Evolutionary conservation across 1,139 yeast species (phyloP).

Genomic region (Geotrichum carabidarum): DNA sequence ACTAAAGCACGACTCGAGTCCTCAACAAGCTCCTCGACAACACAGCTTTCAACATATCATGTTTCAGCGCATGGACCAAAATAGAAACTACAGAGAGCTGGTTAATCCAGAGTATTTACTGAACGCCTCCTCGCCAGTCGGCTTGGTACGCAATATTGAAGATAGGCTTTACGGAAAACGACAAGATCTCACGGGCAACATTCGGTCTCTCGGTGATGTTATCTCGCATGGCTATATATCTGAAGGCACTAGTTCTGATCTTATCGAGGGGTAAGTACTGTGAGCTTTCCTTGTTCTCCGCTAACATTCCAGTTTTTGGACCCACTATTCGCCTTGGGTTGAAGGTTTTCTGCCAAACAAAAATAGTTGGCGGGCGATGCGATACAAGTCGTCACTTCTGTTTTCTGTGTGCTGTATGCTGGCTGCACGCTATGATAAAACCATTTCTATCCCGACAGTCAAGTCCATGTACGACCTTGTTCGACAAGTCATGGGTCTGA

Average conservation of each 20-base stretch:
- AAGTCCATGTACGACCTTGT: conserved; percentile 17
- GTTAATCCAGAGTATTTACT: conserved; percentile 16
- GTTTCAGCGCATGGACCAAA: not conserved
- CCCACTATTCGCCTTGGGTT: conserved; percentile 18
- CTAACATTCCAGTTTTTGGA: conserved; percentile 7
- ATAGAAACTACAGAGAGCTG: conserved; percentile 12
- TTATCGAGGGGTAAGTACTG: conserved; percentile 4
- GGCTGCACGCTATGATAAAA: conserved; percentile 15
- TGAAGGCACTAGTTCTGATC: conserved; percentile 9
- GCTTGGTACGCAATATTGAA: conserved; percentile 15
- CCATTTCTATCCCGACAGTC: conserved; percentile 9
- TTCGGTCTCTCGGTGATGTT: conserved; percentile 15
- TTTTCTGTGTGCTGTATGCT: conserved; percentile 17
- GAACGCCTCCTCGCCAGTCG: conserved; percentile 17
- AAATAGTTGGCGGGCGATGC: conserved; percentile 11
- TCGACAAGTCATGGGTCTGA: conserved; percentile 14
- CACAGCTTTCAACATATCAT: not conserved
- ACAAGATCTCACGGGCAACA: conserved; percentile 12
- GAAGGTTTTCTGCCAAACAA: conserved; percentile 15
- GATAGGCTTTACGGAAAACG: conserved; percentile 14
- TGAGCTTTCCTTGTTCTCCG: not conserved
- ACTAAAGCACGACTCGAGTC: not conserved
- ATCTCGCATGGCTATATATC: conserved; percentile 16
- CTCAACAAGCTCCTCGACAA: not conserved
- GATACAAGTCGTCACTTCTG: conserved; percentile 9